Conservation (phyloP, 1,284 basidiomycete species). For the Heterobasidion parviporum region DNA sequence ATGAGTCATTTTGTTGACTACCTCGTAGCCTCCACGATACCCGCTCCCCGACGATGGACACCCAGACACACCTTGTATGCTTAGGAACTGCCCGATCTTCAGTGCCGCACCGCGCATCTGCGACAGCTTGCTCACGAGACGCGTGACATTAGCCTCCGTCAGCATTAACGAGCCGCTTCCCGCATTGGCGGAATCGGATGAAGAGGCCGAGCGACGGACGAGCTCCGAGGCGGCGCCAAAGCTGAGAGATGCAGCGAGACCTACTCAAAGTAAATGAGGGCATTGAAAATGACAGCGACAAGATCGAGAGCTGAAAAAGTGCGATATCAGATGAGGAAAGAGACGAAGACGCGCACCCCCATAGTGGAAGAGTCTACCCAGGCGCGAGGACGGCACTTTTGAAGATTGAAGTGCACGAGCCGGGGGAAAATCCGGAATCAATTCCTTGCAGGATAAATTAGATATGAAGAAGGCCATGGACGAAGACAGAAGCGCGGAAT, state of each 20-base stretch:
- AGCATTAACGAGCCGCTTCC: slow-evolving; percentile 57
- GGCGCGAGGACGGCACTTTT: slow-evolving; percentile 79
- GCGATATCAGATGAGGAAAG: not conserved
- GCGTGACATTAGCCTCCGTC: slow-evolving; percentile 84
- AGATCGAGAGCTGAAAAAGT: too few relatives aligned
- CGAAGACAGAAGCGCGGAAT: not conserved
- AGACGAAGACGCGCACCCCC: slow-evolving; percentile 50
- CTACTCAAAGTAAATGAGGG: slow-evolving; percentile 22
- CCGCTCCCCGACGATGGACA: not conserved
- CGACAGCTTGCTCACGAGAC: slow-evolving; percentile 87
- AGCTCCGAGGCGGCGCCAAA: slow-evolving; percentile 58
- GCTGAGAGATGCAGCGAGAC: slow-evolving; percentile 63
- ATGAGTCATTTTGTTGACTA: not conserved
- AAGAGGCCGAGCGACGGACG: slow-evolving; percentile 21
- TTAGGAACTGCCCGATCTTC: slow-evolving; percentile 96
- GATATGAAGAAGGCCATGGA: not conserved
- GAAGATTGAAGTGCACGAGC: slow-evolving; percentile 52
- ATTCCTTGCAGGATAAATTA: not conserved
- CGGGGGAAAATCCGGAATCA: not conserved
- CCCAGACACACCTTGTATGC: slow-evolving; percentile 75
- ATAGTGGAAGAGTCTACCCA: slow-evolving; percentile 88
- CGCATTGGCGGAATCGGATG: slow-evolving; percentile 12
- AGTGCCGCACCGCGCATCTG: slow-evolving; percentile 95
- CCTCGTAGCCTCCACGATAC: not conserved
- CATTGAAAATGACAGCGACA: not conserved